Evolutionary conservation across 2,329 filamentous ascomycete genomes (phyloP).

Genomic region (Stromatinia cepivora): DNA sequence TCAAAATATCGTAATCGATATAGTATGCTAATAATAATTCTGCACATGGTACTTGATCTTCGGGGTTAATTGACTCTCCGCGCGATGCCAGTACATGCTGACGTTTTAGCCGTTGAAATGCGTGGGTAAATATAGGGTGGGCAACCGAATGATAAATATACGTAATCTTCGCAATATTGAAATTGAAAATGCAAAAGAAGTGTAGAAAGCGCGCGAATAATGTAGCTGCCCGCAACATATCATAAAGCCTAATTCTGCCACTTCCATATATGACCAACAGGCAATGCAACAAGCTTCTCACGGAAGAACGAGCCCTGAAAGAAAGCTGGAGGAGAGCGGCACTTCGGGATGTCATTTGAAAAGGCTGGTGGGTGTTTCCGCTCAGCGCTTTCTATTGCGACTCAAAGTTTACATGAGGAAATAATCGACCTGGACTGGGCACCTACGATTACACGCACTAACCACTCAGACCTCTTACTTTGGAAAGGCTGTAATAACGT

Average conservation of each 20-base stretch:
- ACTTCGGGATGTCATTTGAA: background rate
- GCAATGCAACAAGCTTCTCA: slow-evolving; percentile 12
- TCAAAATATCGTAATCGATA: background rate
- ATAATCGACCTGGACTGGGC: slow-evolving; percentile 16
- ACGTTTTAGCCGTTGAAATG: slow-evolving; percentile 4
- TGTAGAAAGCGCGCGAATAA: slow-evolving; percentile 8
- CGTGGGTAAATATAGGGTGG: slow-evolving; percentile 14
- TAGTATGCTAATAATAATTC: background rate
- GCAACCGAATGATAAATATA: background rate
- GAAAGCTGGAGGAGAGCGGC: background rate
- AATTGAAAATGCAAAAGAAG: slow-evolving; percentile 9
- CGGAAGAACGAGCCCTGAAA: background rate
- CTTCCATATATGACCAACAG: background rate
- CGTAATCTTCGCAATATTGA: background rate
- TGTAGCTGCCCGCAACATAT: slow-evolving; percentile 8
- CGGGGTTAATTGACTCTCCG: background rate
- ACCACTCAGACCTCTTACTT: slow-evolving; percentile 19
- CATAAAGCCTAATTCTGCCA: background rate
- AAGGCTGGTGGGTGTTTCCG: slow-evolving; percentile 19
- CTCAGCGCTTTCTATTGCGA: slow-evolving; percentile 17
- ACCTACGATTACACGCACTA: slow-evolving; percentile 9
- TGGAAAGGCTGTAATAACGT: background rate
- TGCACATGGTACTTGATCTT: background rate
- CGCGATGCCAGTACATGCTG: slow-evolving; percentile 15
- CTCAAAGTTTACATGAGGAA: slow-evolving; percentile 14